Base-by-base conservation (phyloP, 306 rosid genomes). In the Acacia acuminata region DNA sequence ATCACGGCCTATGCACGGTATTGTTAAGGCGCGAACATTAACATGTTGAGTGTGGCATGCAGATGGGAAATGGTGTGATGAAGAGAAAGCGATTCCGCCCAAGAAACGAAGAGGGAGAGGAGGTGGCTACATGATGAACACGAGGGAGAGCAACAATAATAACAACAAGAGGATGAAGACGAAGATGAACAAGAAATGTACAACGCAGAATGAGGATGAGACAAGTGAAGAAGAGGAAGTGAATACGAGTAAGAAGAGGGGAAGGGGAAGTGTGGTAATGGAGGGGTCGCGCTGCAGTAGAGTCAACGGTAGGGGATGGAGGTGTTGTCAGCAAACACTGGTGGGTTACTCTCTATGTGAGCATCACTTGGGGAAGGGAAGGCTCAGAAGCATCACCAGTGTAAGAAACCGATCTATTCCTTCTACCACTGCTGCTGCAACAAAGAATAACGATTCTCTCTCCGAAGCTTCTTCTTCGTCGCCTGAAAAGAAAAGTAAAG, bases 201-300 rank as follows among this genome's bases (percentile, higher is more conserved):
- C 42, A 1, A 56, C 42, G 1, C 84, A 34, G 25, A 83, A 71
- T 19, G 85, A 89, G 1, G 75, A 45, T 12, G 67, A 19, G 8
- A 58, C 32, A 5, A 15, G 34, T 16, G 81, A n/a, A 4, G n/a
- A 45, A 4, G 84, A 55, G 5, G 84, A 78, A 27, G 38, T 78
- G 5, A 82, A 44, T 16, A 76, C 38, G 15, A 50, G 85, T 4
- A 90, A 66, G 73, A 89, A 82, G 85, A 82, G 80, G 56, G 76
- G 78, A 2, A 80, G 94, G 58, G 90, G 86, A 0, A 71, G 86
- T 78, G 80, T 82, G 78, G 30, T 94, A 0, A 91, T 94, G 99
- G 98, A 96, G 84, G 99, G 99, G 3, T 96, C 99, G 15, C 43
- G 98, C 92, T 96, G 99, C 92, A 96, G 99, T 83, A 96, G 99